Percentiles rank a stretch among this genome's conserved stretches.
These are phyloP conservation scores for Mortierella sp. DNA, from an alignment of 371 early-diverging fungal species.

Conservation along the genomic window DNA sequence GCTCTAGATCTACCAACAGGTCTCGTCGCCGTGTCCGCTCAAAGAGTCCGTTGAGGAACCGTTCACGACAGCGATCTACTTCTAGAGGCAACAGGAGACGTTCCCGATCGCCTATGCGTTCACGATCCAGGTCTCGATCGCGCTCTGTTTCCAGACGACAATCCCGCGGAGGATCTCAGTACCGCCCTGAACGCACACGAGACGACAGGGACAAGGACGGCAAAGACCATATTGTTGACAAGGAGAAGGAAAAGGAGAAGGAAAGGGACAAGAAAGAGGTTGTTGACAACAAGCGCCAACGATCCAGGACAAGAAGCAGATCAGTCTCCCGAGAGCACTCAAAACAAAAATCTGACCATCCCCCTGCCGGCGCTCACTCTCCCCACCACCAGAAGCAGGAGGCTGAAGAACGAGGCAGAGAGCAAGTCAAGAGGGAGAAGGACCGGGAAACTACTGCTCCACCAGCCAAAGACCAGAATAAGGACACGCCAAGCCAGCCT, in stretches of 20 bases:
- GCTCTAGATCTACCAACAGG: slow-evolving; percentile 28
- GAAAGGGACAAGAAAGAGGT: slow-evolving; percentile 2
- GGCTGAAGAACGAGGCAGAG: background rate
- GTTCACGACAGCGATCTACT: slow-evolving; percentile 24
- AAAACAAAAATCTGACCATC: background rate
- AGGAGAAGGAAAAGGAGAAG: slow-evolving; percentile 11
- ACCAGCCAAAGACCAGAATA: background rate
- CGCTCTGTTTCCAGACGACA: slow-evolving; percentile 28
- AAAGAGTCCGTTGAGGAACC: slow-evolving; percentile 20
- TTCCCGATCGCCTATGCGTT: slow-evolving; percentile 26
- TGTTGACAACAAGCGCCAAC: slow-evolving; percentile 6
- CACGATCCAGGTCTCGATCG: slow-evolving; percentile 34
- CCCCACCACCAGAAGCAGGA: background rate
- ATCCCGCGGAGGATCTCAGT: slow-evolving; percentile 27
- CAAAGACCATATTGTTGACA: slow-evolving; percentile 9
- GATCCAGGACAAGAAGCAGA: slow-evolving; percentile 1
- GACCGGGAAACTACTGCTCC: background rate
- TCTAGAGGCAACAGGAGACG: slow-evolving; percentile 14
- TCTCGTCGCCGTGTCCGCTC: slow-evolving; percentile 34
- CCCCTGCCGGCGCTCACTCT: background rate
- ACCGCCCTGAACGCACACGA: slow-evolving; percentile 27
- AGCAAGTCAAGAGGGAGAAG: background rate
- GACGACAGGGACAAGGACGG: slow-evolving; percentile 12
- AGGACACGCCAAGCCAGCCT: background rate
- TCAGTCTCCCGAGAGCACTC: background rate